Conservation (phyloP, 2,329 filamentous ascomycete genomes). For the Orbilia ellipsospora region DNA sequence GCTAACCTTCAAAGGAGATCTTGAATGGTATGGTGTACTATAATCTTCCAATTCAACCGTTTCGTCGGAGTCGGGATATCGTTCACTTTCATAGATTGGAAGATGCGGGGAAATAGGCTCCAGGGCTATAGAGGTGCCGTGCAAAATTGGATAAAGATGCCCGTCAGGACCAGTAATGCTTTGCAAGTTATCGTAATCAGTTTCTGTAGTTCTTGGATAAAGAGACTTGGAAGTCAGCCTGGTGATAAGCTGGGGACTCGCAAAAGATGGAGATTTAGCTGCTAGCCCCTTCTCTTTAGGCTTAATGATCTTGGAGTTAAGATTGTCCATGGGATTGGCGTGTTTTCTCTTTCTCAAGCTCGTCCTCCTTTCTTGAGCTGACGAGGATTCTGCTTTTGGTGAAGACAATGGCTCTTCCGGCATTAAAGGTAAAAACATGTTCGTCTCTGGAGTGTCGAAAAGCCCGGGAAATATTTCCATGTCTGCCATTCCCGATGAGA, state of each 20-base stretch:
- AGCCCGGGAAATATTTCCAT: slow-evolving; percentile 2
- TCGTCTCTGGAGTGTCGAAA: slow-evolving; percentile 9
- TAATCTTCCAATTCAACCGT: slow-evolving; percentile 43
- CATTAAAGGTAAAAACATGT: slow-evolving; percentile 9
- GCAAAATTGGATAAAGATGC: neutral
- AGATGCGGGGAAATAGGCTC: neutral
- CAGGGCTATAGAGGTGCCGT: neutral
- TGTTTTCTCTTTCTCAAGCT: neutral
- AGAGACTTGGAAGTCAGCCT: neutral
- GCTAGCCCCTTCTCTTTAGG: slow-evolving; percentile 11
- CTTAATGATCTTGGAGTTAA: neutral
- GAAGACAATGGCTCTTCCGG: neutral
- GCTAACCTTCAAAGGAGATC: neutral
- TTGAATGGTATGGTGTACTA: slow-evolving; percentile 5
- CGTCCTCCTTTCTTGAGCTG: neutral
- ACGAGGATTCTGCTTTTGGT: neutral
- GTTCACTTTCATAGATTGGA: neutral
- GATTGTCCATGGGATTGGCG: neutral
- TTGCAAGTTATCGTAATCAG: neutral
- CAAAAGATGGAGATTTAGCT: neutral
- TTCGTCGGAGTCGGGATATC: slow-evolving; percentile 31
- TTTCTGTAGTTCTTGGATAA: neutral
- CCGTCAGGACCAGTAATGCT: neutral
- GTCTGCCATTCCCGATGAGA: slow-evolving; percentile 20
- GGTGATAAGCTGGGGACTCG: neutral